Evolutionary conservation across 495 filamentous ascomycete genomes (phyloP), one percentile per base, ranked within the genome.

Genomic region (Terfezia claveryi): DNA sequence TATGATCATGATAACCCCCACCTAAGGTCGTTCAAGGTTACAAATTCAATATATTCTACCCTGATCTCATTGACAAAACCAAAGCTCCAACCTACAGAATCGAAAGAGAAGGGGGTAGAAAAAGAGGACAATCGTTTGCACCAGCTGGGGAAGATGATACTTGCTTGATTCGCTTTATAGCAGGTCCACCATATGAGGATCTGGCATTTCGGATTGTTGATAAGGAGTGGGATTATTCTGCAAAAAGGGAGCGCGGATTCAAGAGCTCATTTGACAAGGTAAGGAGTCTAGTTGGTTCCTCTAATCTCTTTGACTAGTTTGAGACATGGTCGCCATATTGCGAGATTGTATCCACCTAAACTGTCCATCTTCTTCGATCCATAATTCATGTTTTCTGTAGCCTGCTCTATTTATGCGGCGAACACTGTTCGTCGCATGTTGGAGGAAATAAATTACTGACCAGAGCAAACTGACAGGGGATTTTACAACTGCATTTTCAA

Each of bases 11-110:
- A 96, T 63, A 94, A 99, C 61, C 91, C 91, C 91, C 91, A 2
- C 91, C 91, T 12, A 94, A 95, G 68, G 91, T 98, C 20, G 91
- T 98, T 50, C 91, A 98, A 68, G 91, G 91, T 37, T 99, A 96
- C 70, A 93, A 94, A 60, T 99, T 99, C 74, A 99, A 96, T 68
- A 92, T 99, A 49, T 96, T 99, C 69, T 99, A 99, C 59, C 92
- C 91, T 2, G 91, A 98, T 61, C 76, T 98, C n/a, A 93, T 96
- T 58, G 87, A 96, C 67, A 94, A 91, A 68, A 75, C 79, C 10
- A 93, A 87, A 67, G 88, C 91, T 8, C 91, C 91, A 2, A 95
- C 88, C 0, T 99, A 91, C 68, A 79, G 83, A 56, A 95, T 99
- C 59, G 85, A 95, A 62, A 79, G 91, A 20, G 91, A 96, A 64